Conservation (phyloP, 1,284 basidiomycete species). For the Papiliotrema terrestris region DNA sequence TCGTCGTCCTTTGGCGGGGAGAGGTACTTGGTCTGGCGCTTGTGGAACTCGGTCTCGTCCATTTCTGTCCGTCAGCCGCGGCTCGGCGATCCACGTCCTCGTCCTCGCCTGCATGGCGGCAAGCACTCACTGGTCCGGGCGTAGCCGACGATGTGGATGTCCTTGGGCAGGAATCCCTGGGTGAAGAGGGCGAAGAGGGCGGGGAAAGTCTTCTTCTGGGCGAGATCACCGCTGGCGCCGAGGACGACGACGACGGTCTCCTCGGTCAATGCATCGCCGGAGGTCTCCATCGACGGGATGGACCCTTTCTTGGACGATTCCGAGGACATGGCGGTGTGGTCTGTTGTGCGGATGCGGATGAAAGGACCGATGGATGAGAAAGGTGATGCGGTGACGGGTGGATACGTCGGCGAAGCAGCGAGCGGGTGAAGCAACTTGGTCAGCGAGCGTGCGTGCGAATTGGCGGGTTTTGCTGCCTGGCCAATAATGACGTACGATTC, state of each 20-base stretch:
- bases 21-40: constrained; percentile 76
- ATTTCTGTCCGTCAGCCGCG: constrained; percentile 58
- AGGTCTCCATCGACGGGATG: constrained; percentile 80
- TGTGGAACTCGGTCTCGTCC: constrained; percentile 79
- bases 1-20: constrained; percentile 67
- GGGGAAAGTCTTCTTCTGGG: constrained; percentile 99
- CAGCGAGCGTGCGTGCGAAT: neutral
- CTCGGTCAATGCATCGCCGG: constrained; percentile 68
- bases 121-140: constrained; percentile 66
- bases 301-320: constrained; percentile 29
- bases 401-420: neutral
- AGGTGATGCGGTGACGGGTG: neutral
- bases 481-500: too few species aligned
- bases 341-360: neutral
- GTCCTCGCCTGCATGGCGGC: too few species aligned
- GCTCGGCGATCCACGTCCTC: neutral
- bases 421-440: neutral
- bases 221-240: constrained; percentile 94
- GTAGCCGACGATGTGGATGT: constrained; percentile 86
- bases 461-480: too few species aligned
- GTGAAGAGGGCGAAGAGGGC: constrained; percentile 85
- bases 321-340: neutral
- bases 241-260: constrained; percentile 89
- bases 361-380: neutral
- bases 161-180: constrained; percentile 73